Evolutionary conservation across 176 grass and related monocot species (phyloP).

Genomic region (Elymus sibiricus): DNA sequence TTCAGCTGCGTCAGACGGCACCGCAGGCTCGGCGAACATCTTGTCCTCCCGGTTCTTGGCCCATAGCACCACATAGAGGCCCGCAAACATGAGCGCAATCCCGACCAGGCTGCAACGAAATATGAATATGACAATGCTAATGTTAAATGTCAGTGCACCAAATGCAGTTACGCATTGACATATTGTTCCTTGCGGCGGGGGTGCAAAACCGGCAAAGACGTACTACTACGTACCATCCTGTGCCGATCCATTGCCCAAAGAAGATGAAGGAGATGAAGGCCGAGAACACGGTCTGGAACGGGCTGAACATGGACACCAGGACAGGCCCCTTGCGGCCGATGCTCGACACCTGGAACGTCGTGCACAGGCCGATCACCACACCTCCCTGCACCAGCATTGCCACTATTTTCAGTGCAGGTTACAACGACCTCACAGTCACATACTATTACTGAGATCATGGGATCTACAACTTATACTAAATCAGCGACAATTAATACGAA

Average conservation of each 20-base stretch:
- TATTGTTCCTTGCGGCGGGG: not conserved
- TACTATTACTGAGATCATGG: not conserved
- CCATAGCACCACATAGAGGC: constrained; percentile 64
- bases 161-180: not conserved
- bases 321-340: constrained; percentile 44
- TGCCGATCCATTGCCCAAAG: constrained; percentile 36
- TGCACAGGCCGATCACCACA: constrained; percentile 27
- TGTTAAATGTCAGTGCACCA: not conserved
- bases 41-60: constrained; percentile 49
- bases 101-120: constrained; percentile 36
- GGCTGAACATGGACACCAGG: constrained; percentile 53
- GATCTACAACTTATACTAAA: not conserved
- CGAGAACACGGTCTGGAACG: constrained; percentile 43
- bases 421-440: too few relatives aligned
- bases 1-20: not conserved
- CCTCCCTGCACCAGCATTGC: constrained; percentile 33
- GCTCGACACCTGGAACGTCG: constrained; percentile 44
- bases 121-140: not conserved
- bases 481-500: too few relatives aligned
- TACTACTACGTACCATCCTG: constrained; percentile 32
- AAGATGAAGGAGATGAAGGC: constrained; percentile 36
- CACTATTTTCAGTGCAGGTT: not conserved
- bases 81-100: constrained; percentile 60
- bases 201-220: not conserved
- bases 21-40: constrained; percentile 7